Conservation (phyloP, 805 yeast species). For the Isabelozyma heimii region DNA sequence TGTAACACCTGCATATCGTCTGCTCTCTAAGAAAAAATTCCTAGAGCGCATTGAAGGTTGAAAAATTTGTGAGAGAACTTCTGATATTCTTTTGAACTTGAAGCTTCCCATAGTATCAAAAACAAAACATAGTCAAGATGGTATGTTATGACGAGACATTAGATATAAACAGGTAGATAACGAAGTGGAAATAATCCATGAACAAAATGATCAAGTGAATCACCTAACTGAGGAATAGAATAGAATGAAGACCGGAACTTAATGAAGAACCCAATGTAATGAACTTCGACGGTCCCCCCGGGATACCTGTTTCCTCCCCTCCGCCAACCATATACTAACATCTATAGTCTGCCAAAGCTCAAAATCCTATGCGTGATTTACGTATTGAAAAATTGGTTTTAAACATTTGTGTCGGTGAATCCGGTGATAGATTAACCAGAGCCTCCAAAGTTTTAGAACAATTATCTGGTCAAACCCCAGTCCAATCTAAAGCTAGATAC, state of each 20-base stretch:
- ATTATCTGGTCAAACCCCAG: conserved; percentile 99
- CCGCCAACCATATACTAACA: conserved; percentile 9
- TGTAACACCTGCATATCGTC: background rate
- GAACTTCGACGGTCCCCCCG: no score
- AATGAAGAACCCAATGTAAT: background rate
- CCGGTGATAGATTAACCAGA: conserved; percentile 99
- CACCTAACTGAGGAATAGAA: no score
- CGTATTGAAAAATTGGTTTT: conserved; percentile 99
- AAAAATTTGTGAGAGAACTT: conserved; percentile 5
- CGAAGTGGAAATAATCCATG: conserved; percentile 1
- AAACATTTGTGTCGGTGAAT: conserved; percentile 99
- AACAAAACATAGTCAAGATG: conserved; percentile 13
- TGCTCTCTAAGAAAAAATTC: background rate
- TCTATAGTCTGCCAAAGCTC: conserved; percentile 44
- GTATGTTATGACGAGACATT: conserved; percentile 8
- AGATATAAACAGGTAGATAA: background rate
- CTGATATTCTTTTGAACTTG: background rate
- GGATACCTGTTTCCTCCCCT: no score
- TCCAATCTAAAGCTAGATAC: conserved; percentile 99
- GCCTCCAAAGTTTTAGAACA: conserved; percentile 99
- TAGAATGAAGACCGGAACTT: no score
- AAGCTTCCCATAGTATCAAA: conserved; percentile 3
- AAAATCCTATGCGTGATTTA: conserved; percentile 98
- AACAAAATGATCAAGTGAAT: background rate
- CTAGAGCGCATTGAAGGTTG: background rate